phyloP scores from a whole-genome alignment of 495 filamentous ascomycete species.

The Glarea lozoyensis region DNA sequence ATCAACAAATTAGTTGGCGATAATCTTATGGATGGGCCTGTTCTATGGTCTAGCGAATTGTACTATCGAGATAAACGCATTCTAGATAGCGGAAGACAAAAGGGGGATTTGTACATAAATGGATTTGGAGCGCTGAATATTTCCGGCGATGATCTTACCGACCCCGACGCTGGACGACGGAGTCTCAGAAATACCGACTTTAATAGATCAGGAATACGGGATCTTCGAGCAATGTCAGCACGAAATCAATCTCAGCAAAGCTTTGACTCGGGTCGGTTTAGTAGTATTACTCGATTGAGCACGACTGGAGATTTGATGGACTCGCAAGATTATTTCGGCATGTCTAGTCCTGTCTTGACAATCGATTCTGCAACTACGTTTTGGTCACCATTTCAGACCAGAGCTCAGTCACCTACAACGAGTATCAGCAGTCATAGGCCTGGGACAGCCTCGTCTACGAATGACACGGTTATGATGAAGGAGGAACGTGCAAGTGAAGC shows the following conservation, averaged over 20 bases:
- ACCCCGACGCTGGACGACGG: slow-evolving; percentile 22
- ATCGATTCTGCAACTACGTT: slow-evolving; percentile 76
- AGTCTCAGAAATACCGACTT: slow-evolving; percentile 35
- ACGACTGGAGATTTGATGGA: slow-evolving; percentile 50
- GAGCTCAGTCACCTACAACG: slow-evolving; percentile 47
- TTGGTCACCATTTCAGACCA: slow-evolving; percentile 74
- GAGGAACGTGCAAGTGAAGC: slow-evolving; percentile 20
- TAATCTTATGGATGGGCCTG: slow-evolving; percentile 76
- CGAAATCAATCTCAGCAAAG: slow-evolving; percentile 56
- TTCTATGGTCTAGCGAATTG: slow-evolving; percentile 87
- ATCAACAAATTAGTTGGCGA: slow-evolving; percentile 82
- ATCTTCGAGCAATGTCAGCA: slow-evolving; percentile 42
- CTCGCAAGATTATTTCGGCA: slow-evolving; percentile 60
- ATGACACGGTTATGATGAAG: slow-evolving; percentile 49
- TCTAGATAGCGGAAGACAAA: slow-evolving; percentile 59
- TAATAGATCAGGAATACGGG: slow-evolving; percentile 31
- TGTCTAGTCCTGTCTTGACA: slow-evolving; percentile 57
- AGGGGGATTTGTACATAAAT: slow-evolving; percentile 39
- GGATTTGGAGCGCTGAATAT: slow-evolving; percentile 41
- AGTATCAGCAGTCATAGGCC: slow-evolving; percentile 44
- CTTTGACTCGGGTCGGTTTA: slow-evolving; percentile 57
- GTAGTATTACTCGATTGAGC: slow-evolving; percentile 41
- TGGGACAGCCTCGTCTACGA: slow-evolving; percentile 46
- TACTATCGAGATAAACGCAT: slow-evolving; percentile 70
- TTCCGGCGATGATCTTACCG: slow-evolving; percentile 31